Evolutionary conservation across 2,329 filamentous ascomycete species (phyloP).

Genomic region (Sporothrix pseudoabietina): DNA sequence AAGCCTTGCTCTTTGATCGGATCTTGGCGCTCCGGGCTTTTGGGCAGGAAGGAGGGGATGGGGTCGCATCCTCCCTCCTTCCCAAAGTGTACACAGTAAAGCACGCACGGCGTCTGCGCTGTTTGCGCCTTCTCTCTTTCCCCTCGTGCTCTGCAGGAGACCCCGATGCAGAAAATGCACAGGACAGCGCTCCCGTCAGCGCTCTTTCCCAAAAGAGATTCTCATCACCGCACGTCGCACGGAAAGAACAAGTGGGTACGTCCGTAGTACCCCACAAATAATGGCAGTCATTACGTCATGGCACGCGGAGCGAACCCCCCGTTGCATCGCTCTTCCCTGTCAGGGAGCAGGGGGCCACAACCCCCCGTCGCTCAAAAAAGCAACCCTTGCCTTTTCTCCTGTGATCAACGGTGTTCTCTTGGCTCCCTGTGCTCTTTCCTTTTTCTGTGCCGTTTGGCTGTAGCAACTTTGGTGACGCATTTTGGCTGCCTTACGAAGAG

Average conservation of each 20-base stretch:
- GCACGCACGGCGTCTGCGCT: background rate
- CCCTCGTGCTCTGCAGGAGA: background rate
- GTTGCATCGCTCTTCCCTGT: conserved; percentile 6
- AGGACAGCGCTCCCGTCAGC: background rate
- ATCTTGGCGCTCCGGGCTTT: conserved; percentile 3
- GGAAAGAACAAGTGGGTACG: background rate
- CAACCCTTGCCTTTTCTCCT: background rate
- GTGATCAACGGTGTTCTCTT: no score
- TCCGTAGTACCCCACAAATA: background rate
- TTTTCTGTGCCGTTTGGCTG: background rate
- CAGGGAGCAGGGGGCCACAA: background rate
- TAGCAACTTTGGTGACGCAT: background rate
- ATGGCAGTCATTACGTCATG: conserved; percentile 22
- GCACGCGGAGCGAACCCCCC: background rate
- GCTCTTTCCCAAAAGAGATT: background rate
- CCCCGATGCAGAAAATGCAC: background rate
- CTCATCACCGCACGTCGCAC: background rate
- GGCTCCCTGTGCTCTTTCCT: background rate
- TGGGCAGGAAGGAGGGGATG: background rate
- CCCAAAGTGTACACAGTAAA: background rate
- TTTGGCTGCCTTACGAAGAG: background rate
- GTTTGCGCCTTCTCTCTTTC: background rate
- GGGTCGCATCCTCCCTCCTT: background rate
- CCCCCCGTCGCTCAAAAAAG: conserved; percentile 10
- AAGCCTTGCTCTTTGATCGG: background rate